A percentile compares a stretch with the other conserved stretches of the same genome.
These are phyloP conservation scores for Quercus engelmannii DNA, from an alignment of 306 rosid species.

Conservation along the genomic window DNA sequence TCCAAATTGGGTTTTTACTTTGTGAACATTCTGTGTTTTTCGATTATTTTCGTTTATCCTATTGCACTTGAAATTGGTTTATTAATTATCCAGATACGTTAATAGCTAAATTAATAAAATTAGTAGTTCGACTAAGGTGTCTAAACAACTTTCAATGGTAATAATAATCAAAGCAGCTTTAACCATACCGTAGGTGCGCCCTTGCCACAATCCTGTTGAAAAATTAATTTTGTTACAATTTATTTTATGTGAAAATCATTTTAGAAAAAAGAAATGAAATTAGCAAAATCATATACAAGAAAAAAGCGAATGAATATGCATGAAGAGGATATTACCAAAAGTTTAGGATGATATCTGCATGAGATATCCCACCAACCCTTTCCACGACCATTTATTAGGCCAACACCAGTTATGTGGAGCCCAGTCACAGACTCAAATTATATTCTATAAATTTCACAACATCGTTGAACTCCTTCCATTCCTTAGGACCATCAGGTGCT, in stretches of 20 bases:
- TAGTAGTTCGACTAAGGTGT: not conserved
- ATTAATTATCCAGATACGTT: too few species aligned
- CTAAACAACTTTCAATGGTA: too few species aligned
- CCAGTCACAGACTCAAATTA: not conserved
- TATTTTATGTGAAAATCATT: too few species aligned
- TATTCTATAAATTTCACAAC: not conserved
- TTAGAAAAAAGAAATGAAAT: not conserved
- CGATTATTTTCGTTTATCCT: too few species aligned
- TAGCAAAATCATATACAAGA: not conserved
- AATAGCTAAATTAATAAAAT: too few species aligned
- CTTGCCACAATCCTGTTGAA: too few species aligned
- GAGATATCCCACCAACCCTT: slow-evolving; percentile 23
- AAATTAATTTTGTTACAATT: too few species aligned
- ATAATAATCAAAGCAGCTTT: too few species aligned
- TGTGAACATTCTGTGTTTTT: too few species aligned
- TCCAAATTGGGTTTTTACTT: too few species aligned
- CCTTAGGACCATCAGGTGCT: slow-evolving; percentile 7
- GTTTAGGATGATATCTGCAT: slow-evolving; percentile 6
- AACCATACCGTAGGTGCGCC: too few species aligned
- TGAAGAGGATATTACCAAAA: not conserved
- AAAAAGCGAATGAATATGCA: not conserved
- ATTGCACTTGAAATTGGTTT: too few species aligned
- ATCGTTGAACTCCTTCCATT: not conserved
- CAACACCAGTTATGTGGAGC: not conserved
- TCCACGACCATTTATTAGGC: slow-evolving; percentile 12